Evolutionary conservation across 108 stramenopile genomes (phyloP), one percentile per base, ranked within the genome.

Genomic region (Cyclotella cryptica): DNA sequence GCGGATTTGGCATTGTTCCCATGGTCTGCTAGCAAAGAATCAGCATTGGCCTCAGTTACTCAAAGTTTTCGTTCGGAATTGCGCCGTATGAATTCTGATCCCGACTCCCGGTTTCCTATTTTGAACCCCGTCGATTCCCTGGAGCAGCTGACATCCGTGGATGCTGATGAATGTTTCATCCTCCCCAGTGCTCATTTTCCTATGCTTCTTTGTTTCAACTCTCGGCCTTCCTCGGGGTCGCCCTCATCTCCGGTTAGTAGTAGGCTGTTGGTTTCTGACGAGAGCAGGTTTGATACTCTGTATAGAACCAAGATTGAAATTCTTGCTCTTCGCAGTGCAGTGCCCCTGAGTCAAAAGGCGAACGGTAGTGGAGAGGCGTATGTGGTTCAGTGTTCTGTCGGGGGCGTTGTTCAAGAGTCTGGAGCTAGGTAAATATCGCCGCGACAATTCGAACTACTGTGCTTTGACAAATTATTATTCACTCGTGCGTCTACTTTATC

Each of bases 161-260:
- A 91, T 69, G 58, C 81, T 19, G 77, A 90, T 43, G 92, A 88
- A 66, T 90, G 92, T 66, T 93, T 88, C 69, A 90, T 96, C 40
- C 77, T 96, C 24, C 95, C 95, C 6, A 93, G 92, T 71, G 92
- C 95, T 12, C 95, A 96, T 71, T 93, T 92, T 74, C 92, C 95
- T 3, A 35, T 96, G 19, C 77, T 96, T 26, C 80, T 96, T 11
- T 93, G 90, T 55, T 91, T 95, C 75, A 83, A 95, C 61, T 87
- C 78, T 46, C 55, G 40, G 3, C n/a, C 69, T 17, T 46, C 44
- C 11, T 13, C 45, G 46, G 18, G 10, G 45, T 46, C 43, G 10
- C 26, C 52, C 9, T 49, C 53, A 49, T 62, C 72, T 28, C 42
- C 18, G n/a, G 19, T 27, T 41, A 61, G 39, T 9, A 14, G 55